A percentile compares a stretch with the other conserved stretches of the same genome.
These are phyloP conservation scores for Angomonas ambiguus DNA, from an alignment of 208 protist species.

Conservation along the genomic window DNA sequence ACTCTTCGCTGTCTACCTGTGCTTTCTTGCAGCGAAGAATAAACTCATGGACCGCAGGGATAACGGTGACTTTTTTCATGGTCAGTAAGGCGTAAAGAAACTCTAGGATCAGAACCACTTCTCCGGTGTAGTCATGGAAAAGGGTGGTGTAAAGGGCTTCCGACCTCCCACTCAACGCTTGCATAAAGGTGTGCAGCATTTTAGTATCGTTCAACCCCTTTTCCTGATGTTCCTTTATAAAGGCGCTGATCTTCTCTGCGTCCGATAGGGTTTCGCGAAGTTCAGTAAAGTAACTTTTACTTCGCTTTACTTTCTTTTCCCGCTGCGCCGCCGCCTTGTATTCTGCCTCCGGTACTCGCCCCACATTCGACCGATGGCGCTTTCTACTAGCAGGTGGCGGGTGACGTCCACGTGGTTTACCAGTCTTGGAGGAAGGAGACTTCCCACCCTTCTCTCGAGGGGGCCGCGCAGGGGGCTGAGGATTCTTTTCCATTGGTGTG, in stretches of 20 bases:
- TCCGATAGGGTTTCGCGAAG: conserved; percentile 39
- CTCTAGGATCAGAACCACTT: conserved; percentile 52
- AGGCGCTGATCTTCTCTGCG: conserved; percentile 49
- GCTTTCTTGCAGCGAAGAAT: conserved; percentile 77
- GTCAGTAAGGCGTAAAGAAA: conserved; percentile 58
- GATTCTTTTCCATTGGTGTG: too few species aligned
- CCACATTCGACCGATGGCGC: not conserved
- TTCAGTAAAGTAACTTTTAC: conserved; percentile 52
- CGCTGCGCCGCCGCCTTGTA: conserved; percentile 17
- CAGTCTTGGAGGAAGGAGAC: too few species aligned
- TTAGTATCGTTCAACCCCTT: conserved; percentile 45
- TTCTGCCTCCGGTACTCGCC: not conserved
- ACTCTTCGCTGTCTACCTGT: conserved; percentile 51
- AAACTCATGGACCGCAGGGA: conserved; percentile 68
- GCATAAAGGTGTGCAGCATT: conserved; percentile 62
- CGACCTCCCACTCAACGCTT: conserved; percentile 54
- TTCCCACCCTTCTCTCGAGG: too few species aligned
- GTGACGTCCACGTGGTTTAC: too few species aligned
- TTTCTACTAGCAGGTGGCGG: not conserved
- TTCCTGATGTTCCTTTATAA: conserved; percentile 45
- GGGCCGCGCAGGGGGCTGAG: too few species aligned
- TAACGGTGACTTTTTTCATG: conserved; percentile 28
- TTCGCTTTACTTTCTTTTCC: conserved; percentile 34
- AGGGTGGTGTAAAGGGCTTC: conserved; percentile 45
- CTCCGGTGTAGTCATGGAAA: conserved; percentile 40